Percentiles rank a stretch among this genome's conserved stretches.
Conservation (phyloP, 768 basidiomycete genomes). For the Porphyrellus cyaneotinctus region DNA sequence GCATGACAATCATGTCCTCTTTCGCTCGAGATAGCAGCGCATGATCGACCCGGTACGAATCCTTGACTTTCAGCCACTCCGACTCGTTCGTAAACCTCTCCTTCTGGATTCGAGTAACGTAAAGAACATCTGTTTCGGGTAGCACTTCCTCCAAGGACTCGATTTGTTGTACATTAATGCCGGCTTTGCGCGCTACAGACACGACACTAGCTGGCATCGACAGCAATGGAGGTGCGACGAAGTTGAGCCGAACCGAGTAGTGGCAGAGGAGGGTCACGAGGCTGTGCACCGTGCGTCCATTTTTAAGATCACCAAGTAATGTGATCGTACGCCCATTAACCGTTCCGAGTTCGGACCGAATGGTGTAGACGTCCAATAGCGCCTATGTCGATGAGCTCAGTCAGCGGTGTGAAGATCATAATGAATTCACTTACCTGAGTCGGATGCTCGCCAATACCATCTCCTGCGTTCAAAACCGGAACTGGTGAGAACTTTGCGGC, state of each 20-base stretch:
- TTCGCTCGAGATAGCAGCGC: slow-evolving; percentile 90
- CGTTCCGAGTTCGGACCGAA: slow-evolving; percentile 95
- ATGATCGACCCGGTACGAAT: slow-evolving; percentile 90
- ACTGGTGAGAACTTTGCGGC: slow-evolving; percentile 97
- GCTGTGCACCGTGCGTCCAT: slow-evolving; percentile 96
- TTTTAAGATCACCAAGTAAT: slow-evolving; percentile 92
- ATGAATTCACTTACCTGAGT: slow-evolving; percentile 62
- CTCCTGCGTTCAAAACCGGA: slow-evolving; percentile 94
- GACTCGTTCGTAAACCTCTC: slow-evolving; percentile 80
- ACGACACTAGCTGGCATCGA: slow-evolving; percentile 89
- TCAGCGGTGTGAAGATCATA: background rate
- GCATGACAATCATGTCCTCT: slow-evolving; percentile 98
- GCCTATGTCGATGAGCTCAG: slow-evolving; percentile 43
- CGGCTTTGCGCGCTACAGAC: slow-evolving; percentile 76
- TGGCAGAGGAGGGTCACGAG: slow-evolving; percentile 88
- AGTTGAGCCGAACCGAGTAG: slow-evolving; percentile 93
- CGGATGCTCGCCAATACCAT: slow-evolving; percentile 96
- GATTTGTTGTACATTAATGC: slow-evolving; percentile 71
- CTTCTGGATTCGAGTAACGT: slow-evolving; percentile 94
- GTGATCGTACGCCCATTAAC: slow-evolving; percentile 95
- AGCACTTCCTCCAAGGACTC: slow-evolving; percentile 91
- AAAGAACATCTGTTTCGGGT: slow-evolving; percentile 90
- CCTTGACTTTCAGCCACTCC: slow-evolving; percentile 90
- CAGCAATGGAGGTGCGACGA: slow-evolving; percentile 83
- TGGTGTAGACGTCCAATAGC: slow-evolving; percentile 86